Base-by-base conservation (phyloP, 306 rosid species). In the Prunus mira region DNA sequence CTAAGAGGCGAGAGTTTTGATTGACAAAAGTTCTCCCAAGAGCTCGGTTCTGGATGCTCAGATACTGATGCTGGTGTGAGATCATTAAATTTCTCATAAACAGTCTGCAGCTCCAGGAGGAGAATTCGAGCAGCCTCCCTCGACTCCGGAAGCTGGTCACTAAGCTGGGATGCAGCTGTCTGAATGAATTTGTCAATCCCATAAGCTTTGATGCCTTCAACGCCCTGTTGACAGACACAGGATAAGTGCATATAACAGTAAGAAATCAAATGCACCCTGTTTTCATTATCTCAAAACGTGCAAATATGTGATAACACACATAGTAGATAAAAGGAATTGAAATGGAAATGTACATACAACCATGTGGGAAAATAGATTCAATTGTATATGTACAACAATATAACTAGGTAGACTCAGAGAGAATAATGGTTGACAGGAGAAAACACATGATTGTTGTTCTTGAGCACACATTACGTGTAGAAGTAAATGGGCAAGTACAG, bases 81-180 rank as follows among this genome's bases (percentile, higher is more conserved):
- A 81, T 85, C 74, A 1, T 81, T 78, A 81, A 74, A 80, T 87
- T 92, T 90, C 84, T 80, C 87, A 25, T 92, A 92, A 28, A 90
- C 93, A 57, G 83, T 87, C 79, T 92, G 97, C 80, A 95, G 86
- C 86, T 95, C 99, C 64, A 92, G 81, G 15, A 95, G 88, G 66
- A 95, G 90, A 63, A 76, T 77, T 72, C 97, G 93, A 71, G 99
- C 99, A 22, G 99, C 97, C 86, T 95, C 99, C 85, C 99, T 84
- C 0, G 99, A 95, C 82, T 92, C 99, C 3, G 99, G 99, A 78
- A 95, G 99, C 81, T 84, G 97, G 79, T 95, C 99, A 14, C 97
- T 90, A 76, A 95, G 88, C 86, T 95, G 99, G 66, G 97, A 82
- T 32, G 97, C 97, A 32, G 97, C 99, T 65, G 86, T 90, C 81